A percentile compares a stretch with the other conserved stretches of the same genome.
These are phyloP conservation scores for Pestalotiopsis sp. DNA, from an alignment of 2,329 filamentous ascomycete genomes.

Conservation along the genomic window DNA sequence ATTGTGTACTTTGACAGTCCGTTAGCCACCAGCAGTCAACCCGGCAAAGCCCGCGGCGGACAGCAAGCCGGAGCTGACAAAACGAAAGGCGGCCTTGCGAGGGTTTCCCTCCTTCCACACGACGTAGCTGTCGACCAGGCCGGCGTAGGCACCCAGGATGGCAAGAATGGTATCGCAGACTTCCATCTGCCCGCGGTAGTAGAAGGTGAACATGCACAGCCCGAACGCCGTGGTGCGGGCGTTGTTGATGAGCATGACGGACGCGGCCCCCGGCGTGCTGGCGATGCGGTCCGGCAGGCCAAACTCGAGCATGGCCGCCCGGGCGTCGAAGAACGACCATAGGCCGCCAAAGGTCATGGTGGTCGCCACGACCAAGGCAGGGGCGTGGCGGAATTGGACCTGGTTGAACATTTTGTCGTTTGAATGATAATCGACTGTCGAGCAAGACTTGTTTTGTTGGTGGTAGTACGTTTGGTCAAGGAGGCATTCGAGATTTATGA, in stretches of 20 bases:
- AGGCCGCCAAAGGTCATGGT: conserved; percentile 29
- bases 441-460: too few species aligned
- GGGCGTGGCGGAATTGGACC: conserved; percentile 18
- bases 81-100: not conserved
- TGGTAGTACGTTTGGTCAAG: too few species aligned
- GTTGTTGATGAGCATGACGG: conserved; percentile 24
- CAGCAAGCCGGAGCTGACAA: not conserved
- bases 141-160: conserved; percentile 25
- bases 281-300: conserved; percentile 27
- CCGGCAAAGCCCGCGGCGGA: not conserved
- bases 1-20: not conserved
- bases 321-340: conserved; percentile 25
- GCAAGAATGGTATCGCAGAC: conserved; percentile 27
- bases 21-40: not conserved
- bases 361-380: conserved; percentile 17
- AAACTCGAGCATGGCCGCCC: conserved; percentile 27
- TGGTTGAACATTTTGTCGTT: conserved; percentile 18
- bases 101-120: conserved; percentile 26
- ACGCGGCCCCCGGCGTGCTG: conserved; percentile 17
- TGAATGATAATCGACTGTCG: not conserved
- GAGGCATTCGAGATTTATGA: too few species aligned
- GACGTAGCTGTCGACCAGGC: conserved; percentile 28
- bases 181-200: conserved; percentile 20
- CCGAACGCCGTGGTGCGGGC: conserved; percentile 28
- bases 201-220: conserved; percentile 23